Percentiles rank a stretch among this genome's conserved stretches.
Conservation (phyloP, 352 stramenopile genomes). For the Phytophthora pinifolia region DNA sequence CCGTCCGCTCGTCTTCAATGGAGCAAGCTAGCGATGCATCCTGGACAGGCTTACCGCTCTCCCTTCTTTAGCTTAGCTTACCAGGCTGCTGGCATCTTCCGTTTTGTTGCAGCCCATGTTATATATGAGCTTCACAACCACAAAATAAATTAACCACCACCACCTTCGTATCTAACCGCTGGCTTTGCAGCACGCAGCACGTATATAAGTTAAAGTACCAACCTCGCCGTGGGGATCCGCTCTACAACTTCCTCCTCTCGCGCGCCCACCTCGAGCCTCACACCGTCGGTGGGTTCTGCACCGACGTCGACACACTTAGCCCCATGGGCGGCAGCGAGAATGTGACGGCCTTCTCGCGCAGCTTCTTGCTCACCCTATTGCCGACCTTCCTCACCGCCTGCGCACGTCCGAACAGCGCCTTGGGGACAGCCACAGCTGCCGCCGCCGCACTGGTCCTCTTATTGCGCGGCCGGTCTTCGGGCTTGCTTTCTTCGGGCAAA, state of each 20-base stretch:
- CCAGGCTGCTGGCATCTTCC: too few relatives aligned
- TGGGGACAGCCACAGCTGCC: slow-evolving; percentile 35
- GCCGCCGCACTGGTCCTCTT: slow-evolving; percentile 16
- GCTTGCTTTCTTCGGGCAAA: slow-evolving; percentile 10
- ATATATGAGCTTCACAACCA: too few relatives aligned
- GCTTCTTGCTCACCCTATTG: slow-evolving; percentile 62
- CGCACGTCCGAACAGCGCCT: slow-evolving; percentile 52
- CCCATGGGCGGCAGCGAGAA: slow-evolving; percentile 77
- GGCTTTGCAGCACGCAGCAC: not conserved
- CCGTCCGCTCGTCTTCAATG: slow-evolving; percentile 18
- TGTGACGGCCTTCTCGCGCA: slow-evolving; percentile 60
- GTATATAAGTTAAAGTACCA: slow-evolving; percentile 21
- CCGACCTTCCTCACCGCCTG: slow-evolving; percentile 66
- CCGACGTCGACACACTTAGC: slow-evolving; percentile 59
- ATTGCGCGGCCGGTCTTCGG: slow-evolving; percentile 21
- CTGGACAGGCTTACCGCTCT: too few relatives aligned
- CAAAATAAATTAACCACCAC: too few relatives aligned
- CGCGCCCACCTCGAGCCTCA: slow-evolving; percentile 11
- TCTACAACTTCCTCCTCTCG: slow-evolving; percentile 1
- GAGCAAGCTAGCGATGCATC: too few relatives aligned
- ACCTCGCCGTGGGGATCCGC: not conserved
- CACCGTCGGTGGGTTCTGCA: slow-evolving; percentile 45
- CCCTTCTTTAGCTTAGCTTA: too few relatives aligned
- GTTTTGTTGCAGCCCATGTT: too few relatives aligned
- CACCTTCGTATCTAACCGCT: too few relatives aligned